These are phyloP conservation scores for Spergularia marina DNA, from an alignment of 148 eudicot genomes.

Conservation along the genomic window DNA sequence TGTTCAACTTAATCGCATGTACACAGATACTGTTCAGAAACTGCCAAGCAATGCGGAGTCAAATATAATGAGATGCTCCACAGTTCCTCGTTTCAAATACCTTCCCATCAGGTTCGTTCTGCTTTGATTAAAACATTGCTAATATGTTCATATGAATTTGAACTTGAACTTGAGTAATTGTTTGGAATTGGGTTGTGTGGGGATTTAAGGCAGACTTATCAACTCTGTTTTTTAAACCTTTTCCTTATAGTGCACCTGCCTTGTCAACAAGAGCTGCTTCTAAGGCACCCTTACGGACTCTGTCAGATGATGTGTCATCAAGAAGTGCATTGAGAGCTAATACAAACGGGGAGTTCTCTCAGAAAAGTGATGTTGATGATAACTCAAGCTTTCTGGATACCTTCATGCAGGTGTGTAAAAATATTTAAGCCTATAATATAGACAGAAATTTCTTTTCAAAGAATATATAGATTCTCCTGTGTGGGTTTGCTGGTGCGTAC, in stretches of 20 bases:
- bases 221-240: background rate
- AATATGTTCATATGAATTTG: background rate
- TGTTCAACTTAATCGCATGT: constrained; percentile 87
- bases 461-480: background rate
- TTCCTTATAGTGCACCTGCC: constrained; percentile 72
- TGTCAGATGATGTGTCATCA: constrained; percentile 43
- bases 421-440: background rate
- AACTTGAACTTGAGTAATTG: background rate
- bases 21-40: constrained; percentile 72
- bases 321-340: constrained; percentile 66
- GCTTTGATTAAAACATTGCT: background rate
- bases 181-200: background rate
- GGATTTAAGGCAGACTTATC: background rate
- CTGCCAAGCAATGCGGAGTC: constrained; percentile 80
- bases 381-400: constrained; percentile 75
- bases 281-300: constrained; percentile 52
- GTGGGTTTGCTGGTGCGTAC: background rate
- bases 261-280: constrained; percentile 67
- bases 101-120: constrained; percentile 85
- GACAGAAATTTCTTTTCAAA: background rate
- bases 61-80: constrained; percentile 86
- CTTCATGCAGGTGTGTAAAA: constrained; percentile 73
- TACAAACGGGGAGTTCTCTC: constrained; percentile 64
- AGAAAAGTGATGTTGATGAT: constrained; percentile 64
- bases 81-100: constrained; percentile 90